phyloP scores from a whole-genome alignment of 164 flowering plant genomes.

The Vitis riparia region DNA sequence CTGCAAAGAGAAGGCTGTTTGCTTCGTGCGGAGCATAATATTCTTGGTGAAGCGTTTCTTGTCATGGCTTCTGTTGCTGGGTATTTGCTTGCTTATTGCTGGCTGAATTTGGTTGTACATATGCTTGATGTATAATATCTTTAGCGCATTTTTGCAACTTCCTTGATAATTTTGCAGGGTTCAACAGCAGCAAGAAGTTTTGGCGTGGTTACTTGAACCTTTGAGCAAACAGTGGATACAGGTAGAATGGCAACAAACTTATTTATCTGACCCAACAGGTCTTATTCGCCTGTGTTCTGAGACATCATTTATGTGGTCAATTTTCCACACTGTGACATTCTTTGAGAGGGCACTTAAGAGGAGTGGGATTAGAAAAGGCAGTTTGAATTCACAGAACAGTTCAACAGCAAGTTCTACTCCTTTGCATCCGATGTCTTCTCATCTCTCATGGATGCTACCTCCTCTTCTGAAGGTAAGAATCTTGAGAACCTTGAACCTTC shows the following conservation, averaged over 20 bases:
- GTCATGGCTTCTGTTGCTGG: slow-evolving; percentile 97
- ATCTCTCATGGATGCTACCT: slow-evolving; percentile 94
- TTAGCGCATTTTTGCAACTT: slow-evolving; percentile 1
- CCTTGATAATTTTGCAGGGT: slow-evolving; percentile 41
- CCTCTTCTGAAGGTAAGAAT: slow-evolving; percentile 81
- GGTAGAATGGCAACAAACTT: slow-evolving; percentile 82
- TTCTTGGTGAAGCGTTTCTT: slow-evolving; percentile 96
- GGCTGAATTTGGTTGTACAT: background rate
- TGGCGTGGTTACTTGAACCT: slow-evolving; percentile 96
- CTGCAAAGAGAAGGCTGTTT: slow-evolving; percentile 83
- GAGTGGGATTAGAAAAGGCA: slow-evolving; percentile 69
- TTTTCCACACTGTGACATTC: slow-evolving; percentile 89
- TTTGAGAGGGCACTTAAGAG: slow-evolving; percentile 97
- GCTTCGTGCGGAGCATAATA: slow-evolving; percentile 89
- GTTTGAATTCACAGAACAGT: slow-evolving; percentile 33
- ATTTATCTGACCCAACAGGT: slow-evolving; percentile 76
- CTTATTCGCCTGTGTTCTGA: slow-evolving; percentile 69
- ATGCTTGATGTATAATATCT: background rate
- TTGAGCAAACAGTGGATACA: slow-evolving; percentile 82
- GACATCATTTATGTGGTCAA: slow-evolving; percentile 79
- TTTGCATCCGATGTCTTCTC: slow-evolving; percentile 82
- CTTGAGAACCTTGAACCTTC: background rate
- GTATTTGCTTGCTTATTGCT: slow-evolving; percentile 37
- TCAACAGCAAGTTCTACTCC: slow-evolving; percentile 26
- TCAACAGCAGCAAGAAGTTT: slow-evolving; percentile 93